A percentile compares a stretch with the other conserved stretches of the same genome.
Evolutionary conservation across 768 basidiomycete species (phyloP).

Genomic region (Lactarius sanguifluus): DNA sequence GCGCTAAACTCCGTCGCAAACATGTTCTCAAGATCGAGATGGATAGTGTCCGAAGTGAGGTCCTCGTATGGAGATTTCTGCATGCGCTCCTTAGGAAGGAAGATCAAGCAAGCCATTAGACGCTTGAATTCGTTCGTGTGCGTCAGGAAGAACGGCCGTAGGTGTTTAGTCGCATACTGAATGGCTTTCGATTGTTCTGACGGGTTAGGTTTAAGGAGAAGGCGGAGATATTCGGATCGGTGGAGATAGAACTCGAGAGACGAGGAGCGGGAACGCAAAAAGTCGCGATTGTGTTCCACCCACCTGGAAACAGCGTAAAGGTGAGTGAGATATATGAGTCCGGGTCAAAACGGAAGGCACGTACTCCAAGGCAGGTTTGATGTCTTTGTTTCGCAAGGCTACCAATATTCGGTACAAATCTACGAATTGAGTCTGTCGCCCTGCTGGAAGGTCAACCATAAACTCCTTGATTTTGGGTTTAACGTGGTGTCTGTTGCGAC

Average conservation of each 20-base stretch:
- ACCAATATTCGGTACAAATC: constrained; percentile 73
- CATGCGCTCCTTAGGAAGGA: constrained; percentile 66
- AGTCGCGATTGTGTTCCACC: constrained; percentile 64
- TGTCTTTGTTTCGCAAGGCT: constrained; percentile 62
- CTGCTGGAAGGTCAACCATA: constrained; percentile 51
- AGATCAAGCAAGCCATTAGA: constrained; percentile 67
- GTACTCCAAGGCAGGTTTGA: constrained; percentile 76
- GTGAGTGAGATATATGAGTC: constrained; percentile 8
- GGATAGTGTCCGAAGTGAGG: constrained; percentile 66
- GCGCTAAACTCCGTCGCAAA: constrained; percentile 92
- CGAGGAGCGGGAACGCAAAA: constrained; percentile 68
- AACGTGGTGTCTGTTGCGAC: constrained; percentile 11
- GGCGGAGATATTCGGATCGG: constrained; percentile 83
- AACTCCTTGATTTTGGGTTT: constrained; percentile 56
- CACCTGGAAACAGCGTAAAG: constrained; percentile 55
- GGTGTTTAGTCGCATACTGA: constrained; percentile 66
- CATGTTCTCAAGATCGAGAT: constrained; percentile 74
- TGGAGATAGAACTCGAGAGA: constrained; percentile 89
- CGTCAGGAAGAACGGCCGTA: constrained; percentile 61
- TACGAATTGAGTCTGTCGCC: constrained; percentile 56
- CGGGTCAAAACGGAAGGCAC: constrained; percentile 33
- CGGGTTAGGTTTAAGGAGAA: constrained; percentile 64
- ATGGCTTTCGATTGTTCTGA: constrained; percentile 61
- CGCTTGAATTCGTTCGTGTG: constrained; percentile 66
- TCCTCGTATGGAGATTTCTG: constrained; percentile 73